phyloP scores from a whole-genome alignment of 768 basidiomycete species.

The Amanita rimosa region DNA sequence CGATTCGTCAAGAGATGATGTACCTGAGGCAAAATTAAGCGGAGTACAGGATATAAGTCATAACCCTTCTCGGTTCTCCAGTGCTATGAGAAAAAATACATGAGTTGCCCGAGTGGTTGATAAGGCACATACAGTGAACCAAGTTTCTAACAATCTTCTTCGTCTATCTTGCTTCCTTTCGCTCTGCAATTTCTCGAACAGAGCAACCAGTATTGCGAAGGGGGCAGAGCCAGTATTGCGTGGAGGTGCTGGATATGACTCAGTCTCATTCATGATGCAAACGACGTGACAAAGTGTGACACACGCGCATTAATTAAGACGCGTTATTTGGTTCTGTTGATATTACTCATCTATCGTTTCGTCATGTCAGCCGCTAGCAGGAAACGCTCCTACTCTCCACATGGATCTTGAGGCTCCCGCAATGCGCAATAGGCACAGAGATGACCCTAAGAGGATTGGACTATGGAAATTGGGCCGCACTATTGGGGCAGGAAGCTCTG shows the following conservation, averaged over 20 bases:
- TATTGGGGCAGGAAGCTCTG: constrained; percentile 75
- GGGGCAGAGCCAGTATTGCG: constrained; percentile 60
- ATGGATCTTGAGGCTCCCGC: constrained; percentile 10
- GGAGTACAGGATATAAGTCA: constrained; percentile 83
- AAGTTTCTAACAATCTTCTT: constrained; percentile 54
- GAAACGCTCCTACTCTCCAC: neutral
- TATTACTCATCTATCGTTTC: neutral
- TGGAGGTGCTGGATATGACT: constrained; percentile 44
- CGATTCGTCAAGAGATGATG: neutral
- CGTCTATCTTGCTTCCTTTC: constrained; percentile 70
- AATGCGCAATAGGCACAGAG: constrained; percentile 13
- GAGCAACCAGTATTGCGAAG: constrained; percentile 50
- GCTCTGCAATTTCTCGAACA: constrained; percentile 66
- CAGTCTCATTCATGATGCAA: constrained; percentile 8
- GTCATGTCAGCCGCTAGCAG: constrained; percentile 5
- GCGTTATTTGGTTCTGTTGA: constrained; percentile 26
- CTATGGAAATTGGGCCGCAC: constrained; percentile 78
- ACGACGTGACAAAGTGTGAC: neutral
- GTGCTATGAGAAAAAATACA: constrained; percentile 30
- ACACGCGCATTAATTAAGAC: constrained; percentile 12
- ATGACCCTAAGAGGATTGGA: constrained; percentile 62
- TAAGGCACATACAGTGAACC: constrained; percentile 62
- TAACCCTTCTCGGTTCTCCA: constrained; percentile 83
- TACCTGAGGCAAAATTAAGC: constrained; percentile 86
- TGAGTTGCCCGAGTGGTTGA: neutral